A percentile compares a stretch with the other conserved stretches of the same genome.
phyloP scores from a whole-genome alignment of 768 basidiomycete species.

The Mycena crocata region DNA sequence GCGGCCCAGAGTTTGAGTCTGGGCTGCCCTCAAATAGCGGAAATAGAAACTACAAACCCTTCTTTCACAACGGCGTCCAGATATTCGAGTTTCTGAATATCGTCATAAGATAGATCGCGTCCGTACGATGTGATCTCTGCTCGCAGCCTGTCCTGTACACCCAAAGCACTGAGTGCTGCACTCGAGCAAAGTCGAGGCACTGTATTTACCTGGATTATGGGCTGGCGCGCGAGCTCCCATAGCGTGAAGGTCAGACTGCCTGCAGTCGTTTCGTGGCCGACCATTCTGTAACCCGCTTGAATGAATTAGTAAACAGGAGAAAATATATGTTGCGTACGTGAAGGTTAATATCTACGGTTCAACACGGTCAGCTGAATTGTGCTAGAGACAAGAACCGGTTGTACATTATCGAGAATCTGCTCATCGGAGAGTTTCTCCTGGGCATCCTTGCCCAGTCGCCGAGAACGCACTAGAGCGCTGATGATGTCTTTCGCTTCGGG shows the following conservation, averaged over 20 bases:
- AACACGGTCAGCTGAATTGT: not conserved
- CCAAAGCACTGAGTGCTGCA: too few species aligned
- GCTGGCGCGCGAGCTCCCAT: conserved; percentile 51
- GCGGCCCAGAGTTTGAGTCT: too few species aligned
- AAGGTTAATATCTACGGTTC: conserved; percentile 33
- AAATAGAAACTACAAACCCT: conserved; percentile 45
- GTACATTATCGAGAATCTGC: conserved; percentile 44
- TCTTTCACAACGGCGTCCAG: conserved; percentile 58
- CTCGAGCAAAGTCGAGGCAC: too few species aligned
- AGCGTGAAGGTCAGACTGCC: conserved; percentile 51
- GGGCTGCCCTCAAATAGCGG: not conserved
- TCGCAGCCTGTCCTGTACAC: conserved; percentile 47
- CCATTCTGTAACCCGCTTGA: conserved; percentile 40
- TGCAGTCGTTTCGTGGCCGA: conserved; percentile 57
- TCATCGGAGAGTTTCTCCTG: conserved; percentile 30
- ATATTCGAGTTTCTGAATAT: conserved; percentile 50
- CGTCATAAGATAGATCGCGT: conserved; percentile 50
- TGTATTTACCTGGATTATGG: conserved; percentile 42
- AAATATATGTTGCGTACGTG: conserved; percentile 22
- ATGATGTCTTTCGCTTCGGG: conserved; percentile 37
- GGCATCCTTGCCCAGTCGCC: conserved; percentile 17
- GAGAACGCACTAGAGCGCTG: conserved; percentile 36
- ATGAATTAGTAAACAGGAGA: not conserved
- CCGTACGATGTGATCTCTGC: conserved; percentile 48
- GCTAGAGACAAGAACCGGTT: not conserved